A percentile compares a stretch with the other conserved stretches of the same genome.
Conservation (phyloP, 148 eudicot genomes). For the Persicaria tinctoria region DNA sequence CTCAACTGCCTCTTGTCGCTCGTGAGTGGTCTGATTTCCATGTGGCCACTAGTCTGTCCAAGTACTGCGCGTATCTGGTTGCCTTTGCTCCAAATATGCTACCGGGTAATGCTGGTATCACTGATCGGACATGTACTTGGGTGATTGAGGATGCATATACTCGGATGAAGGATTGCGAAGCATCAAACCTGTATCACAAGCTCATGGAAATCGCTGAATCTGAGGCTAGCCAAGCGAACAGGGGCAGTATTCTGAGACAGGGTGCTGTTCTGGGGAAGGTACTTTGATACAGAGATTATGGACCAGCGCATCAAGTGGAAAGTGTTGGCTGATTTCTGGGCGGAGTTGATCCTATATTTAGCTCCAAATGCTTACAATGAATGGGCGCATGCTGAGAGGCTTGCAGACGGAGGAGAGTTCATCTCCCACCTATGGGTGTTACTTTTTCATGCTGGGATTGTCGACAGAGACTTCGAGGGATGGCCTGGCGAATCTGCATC, state of each 20-base stretch:
- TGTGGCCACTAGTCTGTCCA: neutral
- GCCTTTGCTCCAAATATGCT: neutral
- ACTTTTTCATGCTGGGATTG: neutral
- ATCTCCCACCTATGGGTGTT: neutral
- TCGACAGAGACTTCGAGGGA: neutral
- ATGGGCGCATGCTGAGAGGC: neutral
- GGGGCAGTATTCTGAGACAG: neutral
- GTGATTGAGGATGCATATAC: neutral
- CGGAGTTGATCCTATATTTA: neutral
- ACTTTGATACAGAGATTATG: neutral
- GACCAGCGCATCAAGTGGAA: neutral
- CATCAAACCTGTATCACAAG: neutral
- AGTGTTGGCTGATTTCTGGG: neutral
- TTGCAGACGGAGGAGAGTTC: neutral
- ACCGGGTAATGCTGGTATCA: neutral
- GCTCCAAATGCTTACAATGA: neutral
- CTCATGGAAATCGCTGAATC: neutral
- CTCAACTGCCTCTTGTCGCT: neutral
- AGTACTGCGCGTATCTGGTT: neutral
- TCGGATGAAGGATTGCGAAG: neutral
- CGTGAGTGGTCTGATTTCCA: neutral
- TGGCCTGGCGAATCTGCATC: neutral
- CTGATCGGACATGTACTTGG: neutral
- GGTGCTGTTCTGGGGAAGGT: neutral
- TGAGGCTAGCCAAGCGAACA: neutral